Evolutionary conservation across 2,329 filamentous ascomycete genomes (phyloP).

Genomic region (Macrophomina phaseolina): DNA sequence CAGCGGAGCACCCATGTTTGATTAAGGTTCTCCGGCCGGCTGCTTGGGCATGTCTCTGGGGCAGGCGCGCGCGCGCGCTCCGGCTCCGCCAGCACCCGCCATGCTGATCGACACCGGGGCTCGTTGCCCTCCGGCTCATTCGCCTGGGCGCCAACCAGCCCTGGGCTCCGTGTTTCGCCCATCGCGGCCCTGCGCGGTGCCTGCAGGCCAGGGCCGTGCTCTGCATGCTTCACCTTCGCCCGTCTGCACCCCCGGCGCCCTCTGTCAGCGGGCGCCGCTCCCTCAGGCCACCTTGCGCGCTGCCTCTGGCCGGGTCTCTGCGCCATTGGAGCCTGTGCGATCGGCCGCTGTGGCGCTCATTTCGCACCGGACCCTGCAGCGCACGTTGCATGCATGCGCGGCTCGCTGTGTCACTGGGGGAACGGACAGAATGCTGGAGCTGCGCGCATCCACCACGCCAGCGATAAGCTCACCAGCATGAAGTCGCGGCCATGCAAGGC

Average conservation of each 20-base stretch:
- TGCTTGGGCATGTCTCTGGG: conserved; percentile 18
- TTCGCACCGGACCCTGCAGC: neutral
- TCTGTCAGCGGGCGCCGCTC: neutral
- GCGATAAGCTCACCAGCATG: conserved; percentile 16
- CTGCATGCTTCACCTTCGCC: neutral
- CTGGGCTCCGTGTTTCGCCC: conserved; percentile 16
- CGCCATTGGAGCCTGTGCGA: neutral
- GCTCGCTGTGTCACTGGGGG: conserved; percentile 12
- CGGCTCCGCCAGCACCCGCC: conserved; percentile 5
- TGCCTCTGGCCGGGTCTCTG: neutral
- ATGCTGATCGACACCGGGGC: conserved; percentile 2
- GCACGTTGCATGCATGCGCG: conserved; percentile 14
- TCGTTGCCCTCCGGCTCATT: conserved; percentile 6
- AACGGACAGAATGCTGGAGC: conserved; percentile 9
- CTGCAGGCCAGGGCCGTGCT: conserved; percentile 7
- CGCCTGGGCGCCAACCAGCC: neutral
- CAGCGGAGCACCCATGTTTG: conserved; percentile 11
- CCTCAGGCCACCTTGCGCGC: conserved; percentile 7
- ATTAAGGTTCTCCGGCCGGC: conserved; percentile 10
- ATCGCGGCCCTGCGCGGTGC: conserved; percentile 4
- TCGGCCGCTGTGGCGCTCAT: neutral
- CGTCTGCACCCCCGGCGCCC: neutral
- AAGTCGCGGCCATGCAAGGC: conserved; percentile 17
- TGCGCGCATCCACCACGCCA: neutral
- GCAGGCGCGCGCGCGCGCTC: conserved; percentile 12